Conservation (phyloP, 768 basidiomycete genomes). For the Pleurotus citrinopileatus region DNA sequence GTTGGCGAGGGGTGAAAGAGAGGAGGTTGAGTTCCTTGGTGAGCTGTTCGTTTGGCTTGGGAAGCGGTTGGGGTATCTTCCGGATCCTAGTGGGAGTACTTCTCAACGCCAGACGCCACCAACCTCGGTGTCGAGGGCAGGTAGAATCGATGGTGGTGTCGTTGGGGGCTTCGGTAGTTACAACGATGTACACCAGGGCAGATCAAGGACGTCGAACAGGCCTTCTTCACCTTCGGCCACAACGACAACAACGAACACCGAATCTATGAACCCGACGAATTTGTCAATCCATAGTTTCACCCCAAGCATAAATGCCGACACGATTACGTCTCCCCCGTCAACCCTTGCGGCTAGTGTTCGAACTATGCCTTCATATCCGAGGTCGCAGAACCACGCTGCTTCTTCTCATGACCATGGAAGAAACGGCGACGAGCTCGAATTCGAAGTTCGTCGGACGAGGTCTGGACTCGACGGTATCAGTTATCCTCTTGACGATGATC, state of each 20-base stretch:
- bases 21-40: constrained; percentile 65
- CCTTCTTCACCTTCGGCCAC: background rate
- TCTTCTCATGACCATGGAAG: background rate
- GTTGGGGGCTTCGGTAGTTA: no score
- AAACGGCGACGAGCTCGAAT: background rate
- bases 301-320: background rate
- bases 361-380: background rate
- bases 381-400: background rate
- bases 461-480: background rate
- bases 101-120: no score
- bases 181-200: no score
- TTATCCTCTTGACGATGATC: background rate
- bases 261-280: constrained; percentile 3
- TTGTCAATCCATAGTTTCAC: constrained; percentile 1
- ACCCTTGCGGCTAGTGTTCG: background rate
- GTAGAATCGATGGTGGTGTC: no score
- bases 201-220: background rate
- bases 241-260: background rate
- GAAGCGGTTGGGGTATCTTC: constrained; percentile 34
- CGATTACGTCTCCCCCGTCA: constrained; percentile 3
- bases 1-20: constrained; percentile 62
- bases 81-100: constrained; percentile 8
- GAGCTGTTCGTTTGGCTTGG: constrained; percentile 73
- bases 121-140: background rate
- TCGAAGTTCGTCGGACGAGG: no score